Evolutionary conservation across 2,329 filamentous ascomycete genomes (phyloP).

Genomic region (Phyllosticta citriasiana): DNA sequence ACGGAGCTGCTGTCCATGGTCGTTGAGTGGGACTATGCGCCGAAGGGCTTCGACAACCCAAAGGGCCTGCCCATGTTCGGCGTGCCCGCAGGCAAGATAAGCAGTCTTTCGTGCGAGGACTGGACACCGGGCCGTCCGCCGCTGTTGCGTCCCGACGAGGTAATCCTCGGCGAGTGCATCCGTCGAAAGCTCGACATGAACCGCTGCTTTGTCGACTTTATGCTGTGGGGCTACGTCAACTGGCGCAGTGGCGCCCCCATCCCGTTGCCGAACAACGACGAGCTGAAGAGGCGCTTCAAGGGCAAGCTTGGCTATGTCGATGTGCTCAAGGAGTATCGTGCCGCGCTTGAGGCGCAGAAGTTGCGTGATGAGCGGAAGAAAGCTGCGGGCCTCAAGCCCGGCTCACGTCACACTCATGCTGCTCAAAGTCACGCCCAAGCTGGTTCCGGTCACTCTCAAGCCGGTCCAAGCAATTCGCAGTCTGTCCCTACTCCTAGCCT

Average conservation of each 20-base stretch:
- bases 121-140: background rate
- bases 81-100: background rate
- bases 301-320: background rate
- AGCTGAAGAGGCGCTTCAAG: background rate
- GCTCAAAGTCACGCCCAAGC: too few species aligned
- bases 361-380: background rate
- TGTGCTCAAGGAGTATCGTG: background rate
- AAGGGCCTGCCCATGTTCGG: background rate
- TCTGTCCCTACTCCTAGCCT: too few species aligned
- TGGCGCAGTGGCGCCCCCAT: background rate
- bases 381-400: background rate
- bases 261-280: background rate
- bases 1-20: slow-evolving; percentile 48
- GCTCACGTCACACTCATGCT: too few species aligned
- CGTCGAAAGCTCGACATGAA: slow-evolving; percentile 6
- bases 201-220: slow-evolving; percentile 5
- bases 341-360: background rate
- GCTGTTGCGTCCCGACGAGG: slow-evolving; percentile 12
- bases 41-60: background rate
- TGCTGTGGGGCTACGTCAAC: slow-evolving; percentile 7
- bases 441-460: too few species aligned
- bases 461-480: too few species aligned
- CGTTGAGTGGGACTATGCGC: slow-evolving; percentile 46
- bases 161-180: slow-evolving; percentile 8
- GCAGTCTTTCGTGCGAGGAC: slow-evolving; percentile 2